Conservation (phyloP, 441 rosid genomes). For the Adansonia grandidieri region DNA sequence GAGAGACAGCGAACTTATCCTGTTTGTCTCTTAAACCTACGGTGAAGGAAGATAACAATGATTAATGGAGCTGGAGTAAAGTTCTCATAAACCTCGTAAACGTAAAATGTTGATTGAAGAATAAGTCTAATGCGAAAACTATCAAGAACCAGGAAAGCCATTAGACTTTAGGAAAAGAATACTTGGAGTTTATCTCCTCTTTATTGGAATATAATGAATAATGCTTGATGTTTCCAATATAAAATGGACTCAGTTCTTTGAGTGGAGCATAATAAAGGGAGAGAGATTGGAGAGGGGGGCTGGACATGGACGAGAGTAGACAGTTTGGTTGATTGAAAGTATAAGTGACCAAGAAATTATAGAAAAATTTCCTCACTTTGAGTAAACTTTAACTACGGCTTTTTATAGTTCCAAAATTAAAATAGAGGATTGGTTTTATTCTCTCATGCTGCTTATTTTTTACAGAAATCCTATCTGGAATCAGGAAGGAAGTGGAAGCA, state of each 20-base stretch:
- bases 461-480: conserved; percentile 83
- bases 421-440: conserved; percentile 16
- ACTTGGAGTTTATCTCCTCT: neutral
- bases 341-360: neutral
- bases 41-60: no score
- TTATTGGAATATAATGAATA: neutral
- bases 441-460: conserved; percentile 34
- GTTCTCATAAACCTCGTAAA: no score
- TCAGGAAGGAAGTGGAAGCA: conserved; percentile 71
- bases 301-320: neutral
- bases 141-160: neutral
- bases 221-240: neutral
- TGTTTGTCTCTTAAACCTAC: neutral
- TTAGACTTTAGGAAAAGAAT: neutral
- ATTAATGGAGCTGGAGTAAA: no score
- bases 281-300: neutral
- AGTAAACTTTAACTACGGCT: neutral
- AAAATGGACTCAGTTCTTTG: neutral
- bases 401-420: conserved; percentile 17
- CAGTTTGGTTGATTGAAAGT: neutral
- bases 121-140: neutral
- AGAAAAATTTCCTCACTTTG: conserved; percentile 17
- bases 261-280: conserved; percentile 3
- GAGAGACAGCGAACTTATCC: neutral
- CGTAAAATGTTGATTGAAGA: no score